Base-by-base conservation (phyloP, 1,139 yeast species). In the Kodamaea sp. region DNA sequence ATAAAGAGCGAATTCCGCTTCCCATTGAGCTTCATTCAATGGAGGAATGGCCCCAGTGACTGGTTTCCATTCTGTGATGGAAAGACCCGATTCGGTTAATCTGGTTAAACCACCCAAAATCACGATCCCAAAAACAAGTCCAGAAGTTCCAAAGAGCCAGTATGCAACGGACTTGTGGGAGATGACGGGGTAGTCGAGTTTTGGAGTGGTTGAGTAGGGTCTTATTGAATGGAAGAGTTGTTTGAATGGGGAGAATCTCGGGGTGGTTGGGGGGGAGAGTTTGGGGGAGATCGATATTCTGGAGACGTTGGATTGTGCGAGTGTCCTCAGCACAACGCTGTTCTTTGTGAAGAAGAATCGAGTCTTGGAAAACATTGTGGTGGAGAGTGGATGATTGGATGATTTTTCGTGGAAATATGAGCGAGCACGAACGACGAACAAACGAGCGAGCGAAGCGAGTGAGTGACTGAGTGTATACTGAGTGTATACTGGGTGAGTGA, bases 61-160 rank as follows among this genome's bases (percentile, higher is more conserved):
- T 1, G 99, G 99, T 59, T 82, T 87, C 99, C 99, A 94, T 62
- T 94, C 98, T 1, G 98, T 92, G 57, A 94, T 94, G 35, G 96
- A 86, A 36, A 94, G 70, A 0, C 98, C 99, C 2, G 96, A 86
- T 58, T 94, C 98, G 0, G 98, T 94, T 35, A 94, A 71, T 53
- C 99, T 75, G 0, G 98, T 94, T 37, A 94, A 73, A 0, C 99
- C 99, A 36, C 98, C 99, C 5, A 94, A 71, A n/a, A 94, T 84
- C 10, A 92, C 97, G 44, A 94, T 94, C 32, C 96, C 96, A 61
- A 92, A 92, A 2, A 94, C 96, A 24, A 92, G 69, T 1, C 87
- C 83, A 1, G 97, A 86, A 1, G 95, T 83, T n/a, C 95, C 94
- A 11, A 92, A 65, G 37, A 95, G 73, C 90, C 97, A 85, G 57